phyloP scores from a whole-genome alignment of 768 basidiomycete genomes.

The Daedaleopsis sinensis region DNA sequence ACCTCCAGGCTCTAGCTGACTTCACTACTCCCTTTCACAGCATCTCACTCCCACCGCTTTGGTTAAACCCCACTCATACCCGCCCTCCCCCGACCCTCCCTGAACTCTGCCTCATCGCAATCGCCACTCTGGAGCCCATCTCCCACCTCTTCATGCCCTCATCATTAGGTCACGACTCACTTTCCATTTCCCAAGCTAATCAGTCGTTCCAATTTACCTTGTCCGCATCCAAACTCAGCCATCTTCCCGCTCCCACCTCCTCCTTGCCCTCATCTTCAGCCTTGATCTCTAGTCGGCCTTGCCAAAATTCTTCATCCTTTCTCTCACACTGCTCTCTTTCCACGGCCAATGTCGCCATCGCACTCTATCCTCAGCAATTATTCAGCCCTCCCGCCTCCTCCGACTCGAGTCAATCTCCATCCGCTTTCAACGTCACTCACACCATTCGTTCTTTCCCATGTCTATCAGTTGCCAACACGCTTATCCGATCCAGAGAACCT shows the following conservation, averaged over 20 bases:
- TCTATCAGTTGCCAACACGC: slow-evolving; percentile 12
- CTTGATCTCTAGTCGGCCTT: background rate
- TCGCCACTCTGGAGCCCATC: background rate
- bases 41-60: slow-evolving; percentile 8
- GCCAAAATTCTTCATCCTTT: background rate
- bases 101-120: background rate
- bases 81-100: slow-evolving; percentile 2
- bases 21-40: background rate
- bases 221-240: background rate
- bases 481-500: slow-evolving; percentile 10
- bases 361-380: background rate
- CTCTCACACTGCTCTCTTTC: background rate
- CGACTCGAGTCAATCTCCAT: background rate
- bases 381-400: background rate
- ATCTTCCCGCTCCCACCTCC: background rate
- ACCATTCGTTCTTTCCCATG: slow-evolving; percentile 11
- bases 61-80: slow-evolving; percentile 5
- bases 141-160: background rate
- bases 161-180: too few species aligned
- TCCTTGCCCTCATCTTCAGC: background rate
- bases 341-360: background rate
- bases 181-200: background rate
- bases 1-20: background rate
- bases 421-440: background rate
- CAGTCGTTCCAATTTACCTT: background rate